These are phyloP conservation scores for Geotrichum aggregatum DNA, from an alignment of 1,139 yeast species.

Conservation along the genomic window DNA sequence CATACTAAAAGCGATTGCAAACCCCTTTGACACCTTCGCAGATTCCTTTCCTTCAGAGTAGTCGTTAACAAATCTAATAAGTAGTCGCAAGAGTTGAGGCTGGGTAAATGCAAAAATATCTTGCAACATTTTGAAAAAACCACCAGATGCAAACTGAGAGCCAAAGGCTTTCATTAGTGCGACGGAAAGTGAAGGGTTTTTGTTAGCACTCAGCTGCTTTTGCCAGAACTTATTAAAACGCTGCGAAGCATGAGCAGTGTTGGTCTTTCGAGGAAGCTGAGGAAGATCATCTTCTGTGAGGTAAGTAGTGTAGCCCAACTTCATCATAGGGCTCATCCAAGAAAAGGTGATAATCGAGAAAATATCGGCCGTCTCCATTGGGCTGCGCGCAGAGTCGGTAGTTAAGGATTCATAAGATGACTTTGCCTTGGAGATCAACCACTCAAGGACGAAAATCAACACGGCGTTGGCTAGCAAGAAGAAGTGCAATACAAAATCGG, in stretches of 20 bases:
- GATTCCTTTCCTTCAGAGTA: conserved; percentile 44
- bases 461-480: conserved; percentile 50
- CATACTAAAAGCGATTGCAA: conserved; percentile 79
- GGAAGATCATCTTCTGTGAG: conserved; percentile 79
- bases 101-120: conserved; percentile 82
- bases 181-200: conserved; percentile 60
- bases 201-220: conserved; percentile 42
- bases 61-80: conserved; percentile 79
- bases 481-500: conserved; percentile 32
- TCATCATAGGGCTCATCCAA: conserved; percentile 94
- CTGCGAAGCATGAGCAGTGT: conserved; percentile 19
- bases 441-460: conserved; percentile 53
- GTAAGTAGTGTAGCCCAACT: conserved; percentile 69
- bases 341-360: conserved; percentile 75
- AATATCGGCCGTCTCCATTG: conserved; percentile 77
- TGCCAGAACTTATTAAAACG: conserved; percentile 62
- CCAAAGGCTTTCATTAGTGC: conserved; percentile 73
- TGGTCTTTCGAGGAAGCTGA: conserved; percentile 59
- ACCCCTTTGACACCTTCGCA: conserved; percentile 62
- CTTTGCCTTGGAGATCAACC: conserved; percentile 47
- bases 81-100: conserved; percentile 73
- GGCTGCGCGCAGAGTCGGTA: conserved; percentile 46
- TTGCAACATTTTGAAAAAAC: conserved; percentile 69
- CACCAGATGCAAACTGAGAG: conserved; percentile 61
- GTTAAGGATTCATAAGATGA: conserved; percentile 43